Evolutionary conservation across 371 early-diverging fungal species (phyloP), one percentile per base, ranked within the genome.

Genomic region (Mucor lusitanicus): DNA sequence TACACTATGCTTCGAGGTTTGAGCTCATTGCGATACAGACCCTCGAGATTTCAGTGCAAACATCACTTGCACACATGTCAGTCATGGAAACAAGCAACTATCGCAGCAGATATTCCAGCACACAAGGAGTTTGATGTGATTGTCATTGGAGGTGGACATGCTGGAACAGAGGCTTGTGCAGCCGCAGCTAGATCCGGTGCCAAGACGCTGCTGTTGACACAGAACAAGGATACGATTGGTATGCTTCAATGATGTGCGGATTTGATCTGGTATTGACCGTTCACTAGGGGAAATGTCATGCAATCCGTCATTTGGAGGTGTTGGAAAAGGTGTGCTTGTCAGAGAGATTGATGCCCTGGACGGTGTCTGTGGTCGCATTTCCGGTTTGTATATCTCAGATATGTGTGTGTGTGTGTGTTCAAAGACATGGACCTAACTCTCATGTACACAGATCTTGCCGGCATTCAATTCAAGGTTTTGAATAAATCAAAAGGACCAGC

Each of bases 101-200:
- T 60, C n/a, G 33, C 48, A 17, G 9, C 23, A 13, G n/a, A 56
- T 9, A 30, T 44, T 13, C 55, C 55, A 17, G 33, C 28, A n/a
- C 55, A 32, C 1, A 67, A 58, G 37, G 78, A 81, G 21, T 90
- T 78, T 63, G 91, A 91, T 74, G 89, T 90, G 17, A 85, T 94
- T 63, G 91, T 94, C 2, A 90, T 94, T 61, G 95, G 95, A 13
- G 95, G 94, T 40, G 95, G 95, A 0, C 95, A 94, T 85, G 95
- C 95, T 8, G 95, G 95, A 5, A 91, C 91, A 6, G 95, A 94
- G 67, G 94, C 94, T 7, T 86, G 91, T 71, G 83, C 94, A 6
- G 94, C 93, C n/a, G 90, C 94, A 37, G 94, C 94, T 8, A 75
- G 95, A 61, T 78, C 89, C 1, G 95, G 95, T 11, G 92, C 92